Conservation (phyloP, 2,329 filamentous ascomycete species). For the Ambrosiella cleistominuta region DNA sequence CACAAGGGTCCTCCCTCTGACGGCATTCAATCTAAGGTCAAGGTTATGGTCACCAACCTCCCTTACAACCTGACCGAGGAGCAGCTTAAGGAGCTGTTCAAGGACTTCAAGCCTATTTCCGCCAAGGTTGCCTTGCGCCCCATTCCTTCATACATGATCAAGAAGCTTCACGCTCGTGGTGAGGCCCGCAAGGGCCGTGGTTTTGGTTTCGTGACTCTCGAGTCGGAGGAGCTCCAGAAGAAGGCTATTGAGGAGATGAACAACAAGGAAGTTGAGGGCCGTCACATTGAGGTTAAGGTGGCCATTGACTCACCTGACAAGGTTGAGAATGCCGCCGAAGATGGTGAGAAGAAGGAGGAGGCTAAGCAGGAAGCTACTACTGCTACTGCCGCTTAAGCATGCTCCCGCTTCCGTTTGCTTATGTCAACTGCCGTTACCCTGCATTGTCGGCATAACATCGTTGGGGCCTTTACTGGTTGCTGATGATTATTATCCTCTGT, state of each 20-base stretch:
- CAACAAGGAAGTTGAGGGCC: constrained; percentile 95
- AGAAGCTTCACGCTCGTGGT: constrained; percentile 96
- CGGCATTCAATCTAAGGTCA: constrained; percentile 95
- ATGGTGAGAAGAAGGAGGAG: constrained; percentile 19
- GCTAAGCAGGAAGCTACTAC: neutral
- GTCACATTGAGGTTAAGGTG: constrained; percentile 99
- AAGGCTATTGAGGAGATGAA: constrained; percentile 98
- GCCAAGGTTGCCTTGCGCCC: constrained; percentile 98
- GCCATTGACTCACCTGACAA: constrained; percentile 99
- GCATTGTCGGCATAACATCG: neutral
- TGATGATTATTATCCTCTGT: neutral
- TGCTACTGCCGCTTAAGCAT: constrained; percentile 7
- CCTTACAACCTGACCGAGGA: constrained; percentile 97
- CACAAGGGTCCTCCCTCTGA: constrained; percentile 78
- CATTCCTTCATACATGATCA: constrained; percentile 99
- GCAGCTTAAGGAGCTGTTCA: constrained; percentile 94
- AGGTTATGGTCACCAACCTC: constrained; percentile 99
- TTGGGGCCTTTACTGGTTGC: neutral
- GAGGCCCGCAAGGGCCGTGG: constrained; percentile 98
- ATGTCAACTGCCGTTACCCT: constrained; percentile 1
- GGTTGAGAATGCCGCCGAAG: constrained; percentile 67
- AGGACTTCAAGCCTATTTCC: constrained; percentile 75
- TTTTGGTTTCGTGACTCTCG: constrained; percentile 94
- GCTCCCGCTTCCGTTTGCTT: neutral
- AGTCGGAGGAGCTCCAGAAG: constrained; percentile 87